Base-by-base conservation (phyloP, 257 asterid genomes). In the Gentiana dahurica region DNA sequence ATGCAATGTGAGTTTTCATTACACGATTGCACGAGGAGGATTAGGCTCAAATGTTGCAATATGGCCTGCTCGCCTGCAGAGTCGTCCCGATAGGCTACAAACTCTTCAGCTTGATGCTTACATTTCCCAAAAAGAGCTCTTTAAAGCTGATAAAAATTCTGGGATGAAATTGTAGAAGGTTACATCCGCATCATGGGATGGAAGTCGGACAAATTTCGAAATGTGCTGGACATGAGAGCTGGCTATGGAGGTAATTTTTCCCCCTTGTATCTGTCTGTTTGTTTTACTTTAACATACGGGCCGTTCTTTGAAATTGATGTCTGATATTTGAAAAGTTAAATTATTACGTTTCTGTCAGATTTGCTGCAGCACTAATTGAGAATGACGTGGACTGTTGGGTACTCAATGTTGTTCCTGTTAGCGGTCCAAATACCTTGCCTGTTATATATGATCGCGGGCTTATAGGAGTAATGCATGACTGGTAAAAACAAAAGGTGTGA, bases 151-250 rank as follows among this genome's bases (percentile, higher is more conserved):
- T 71, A 71, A 38, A 81, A 70, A 66, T 89, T 79, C 64, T 89
- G 97, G 95, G 76, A 71, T 62, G 94, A 86, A 80, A 81, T 83
- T 61, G 73, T 89, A 37, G 79, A 53, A 34, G 63, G 94, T 67
- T 81, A 76, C 67, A 80, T 89, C 38, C 83, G 80, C 10, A 81
- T 53, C 48, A 60, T 80, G 48, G 79, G 64, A 37, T 86, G 95
- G 95, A 76, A 83, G 12, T 65, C 72, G 56, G 67, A 34, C 65
- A 75, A 81, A 69, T 63, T 79, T 49, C 76, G 97, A 71, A 89
- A 89, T 70, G 97, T 89, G 62, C 56, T 86, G 81, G 97, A 83
- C 81, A 89, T 89, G 97, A 79, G 79, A 78, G 97, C 97, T 56
- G 94, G 95, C 55, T 89, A 77, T 56, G 97, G 97, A 73, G 95